These are phyloP conservation scores for Gonapodya sp. DNA, from an alignment of 192 early-diverging fungal genomes.

Conservation along the genomic window DNA sequence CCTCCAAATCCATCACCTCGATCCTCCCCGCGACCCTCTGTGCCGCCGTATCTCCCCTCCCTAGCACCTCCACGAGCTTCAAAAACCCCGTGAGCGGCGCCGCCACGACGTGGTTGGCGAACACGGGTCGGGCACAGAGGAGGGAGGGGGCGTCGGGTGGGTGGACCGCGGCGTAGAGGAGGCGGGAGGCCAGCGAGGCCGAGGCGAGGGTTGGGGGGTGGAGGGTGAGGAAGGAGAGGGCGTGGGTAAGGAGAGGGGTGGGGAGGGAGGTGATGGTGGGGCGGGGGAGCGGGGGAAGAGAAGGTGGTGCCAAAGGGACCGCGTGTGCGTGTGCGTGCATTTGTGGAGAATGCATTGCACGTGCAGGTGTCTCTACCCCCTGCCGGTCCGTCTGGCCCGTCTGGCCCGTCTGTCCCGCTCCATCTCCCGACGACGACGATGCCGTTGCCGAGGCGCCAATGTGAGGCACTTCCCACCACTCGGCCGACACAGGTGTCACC, in stretches of 20 bases:
- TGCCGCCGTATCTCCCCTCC: background rate
- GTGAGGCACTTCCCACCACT: no score
- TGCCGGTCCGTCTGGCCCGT: no score
- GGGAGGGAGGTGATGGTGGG: background rate
- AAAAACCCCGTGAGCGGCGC: background rate
- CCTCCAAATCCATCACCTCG: background rate
- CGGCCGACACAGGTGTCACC: no score
- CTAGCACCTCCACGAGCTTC: background rate
- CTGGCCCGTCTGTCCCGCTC: no score
- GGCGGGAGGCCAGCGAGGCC: background rate
- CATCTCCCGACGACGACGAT: no score
- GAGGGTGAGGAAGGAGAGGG: background rate
- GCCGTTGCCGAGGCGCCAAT: no score
- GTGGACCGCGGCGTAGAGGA: background rate
- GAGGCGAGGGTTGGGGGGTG: background rate
- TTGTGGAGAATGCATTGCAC: no score
- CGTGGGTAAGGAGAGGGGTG: background rate
- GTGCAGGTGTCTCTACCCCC: no score
- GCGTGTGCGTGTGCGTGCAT: no score
- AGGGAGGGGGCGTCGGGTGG: background rate
- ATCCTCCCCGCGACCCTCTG: background rate
- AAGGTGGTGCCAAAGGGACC: no score
- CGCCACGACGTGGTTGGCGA: background rate
- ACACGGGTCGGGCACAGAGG: background rate
- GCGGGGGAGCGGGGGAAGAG: background rate